Base-by-base conservation (phyloP, 1,284 basidiomycete genomes). In the Cutaneotrichosporon dermatis region DNA sequence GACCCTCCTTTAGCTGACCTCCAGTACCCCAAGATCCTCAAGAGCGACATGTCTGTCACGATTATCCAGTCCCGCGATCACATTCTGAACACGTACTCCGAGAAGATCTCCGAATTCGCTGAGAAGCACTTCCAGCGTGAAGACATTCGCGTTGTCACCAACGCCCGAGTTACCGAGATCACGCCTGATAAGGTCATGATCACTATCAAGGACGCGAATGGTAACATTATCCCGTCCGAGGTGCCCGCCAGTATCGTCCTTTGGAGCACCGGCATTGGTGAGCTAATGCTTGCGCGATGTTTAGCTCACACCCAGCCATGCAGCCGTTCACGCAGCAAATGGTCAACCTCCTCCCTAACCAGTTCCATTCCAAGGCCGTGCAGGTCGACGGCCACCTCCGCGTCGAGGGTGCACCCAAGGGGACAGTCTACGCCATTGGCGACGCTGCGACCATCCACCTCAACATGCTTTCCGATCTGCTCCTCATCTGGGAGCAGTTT, bases 221-320 rank as follows among this genome's bases (percentile, higher is more conserved):
- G 86, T 54, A 33, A 6, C 11, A 2, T 55, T 6, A 81, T 82
- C 13, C 85, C 58, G 4, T 50, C 64, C 33, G 77, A 77, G 52
- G 67, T 99, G 53, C 88, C 90, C 4, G 84, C 87, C 12, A 95
- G 95, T 61, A 95, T 98, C 73, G 90, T 94, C 9, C 82, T 99
- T 0, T 99, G 96, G 96, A 91, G 88, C 34, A 99, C 96, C 0
- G 96, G 96, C 16, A 98, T 99, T 67, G 90, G 92, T 76, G 54
- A 63, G 73, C 71, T 44, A n/a, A 1, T 8, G 25, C 25, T 25
- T 25, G 25, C 25, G 25, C 25, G 25, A 25, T 25, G 2, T 3
- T 4, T 3, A 35, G 44, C 54, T 62, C 33, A 59, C 51, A 36
- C 13, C 25, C 61, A 80, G 82, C 81, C 0, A 99, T 98, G 95